A percentile compares a stretch with the other conserved stretches of the same genome.
phyloP scores from a whole-genome alignment of 371 early-diverging fungal species.

The Rhizomucor pusillus region DNA sequence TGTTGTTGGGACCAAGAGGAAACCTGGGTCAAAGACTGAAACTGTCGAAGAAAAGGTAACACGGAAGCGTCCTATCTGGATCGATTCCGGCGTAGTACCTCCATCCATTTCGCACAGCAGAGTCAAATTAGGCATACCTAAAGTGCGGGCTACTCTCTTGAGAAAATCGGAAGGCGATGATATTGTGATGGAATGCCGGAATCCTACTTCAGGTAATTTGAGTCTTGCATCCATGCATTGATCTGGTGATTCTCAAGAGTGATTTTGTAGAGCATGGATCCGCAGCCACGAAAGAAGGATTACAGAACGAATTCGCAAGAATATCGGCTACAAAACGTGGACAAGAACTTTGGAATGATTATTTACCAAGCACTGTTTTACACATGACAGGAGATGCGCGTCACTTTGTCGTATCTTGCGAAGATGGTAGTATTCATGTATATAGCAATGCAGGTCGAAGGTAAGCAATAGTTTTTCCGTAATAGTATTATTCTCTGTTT shows the following conservation, averaged over 20 bases:
- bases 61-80: slow-evolving; percentile 27
- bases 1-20: slow-evolving; percentile 52
- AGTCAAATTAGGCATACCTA: slow-evolving; percentile 53
- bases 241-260: background rate
- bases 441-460: slow-evolving; percentile 68
- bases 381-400: slow-evolving; percentile 56
- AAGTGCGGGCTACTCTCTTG: slow-evolving; percentile 41
- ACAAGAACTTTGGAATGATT: slow-evolving; percentile 58
- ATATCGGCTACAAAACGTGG: slow-evolving; percentile 47
- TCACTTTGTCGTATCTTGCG: slow-evolving; percentile 64
- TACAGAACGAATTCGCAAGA: slow-evolving; percentile 33
- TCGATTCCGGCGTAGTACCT: slow-evolving; percentile 42
- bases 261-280: background rate
- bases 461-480: too few relatives aligned
- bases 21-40: slow-evolving; percentile 14
- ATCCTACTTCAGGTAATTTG: slow-evolving; percentile 17
- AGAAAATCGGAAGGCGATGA: slow-evolving; percentile 23
- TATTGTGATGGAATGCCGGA: slow-evolving; percentile 55
- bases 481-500: too few relatives aligned
- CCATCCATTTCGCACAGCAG: slow-evolving; percentile 46
- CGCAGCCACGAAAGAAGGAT: background rate
- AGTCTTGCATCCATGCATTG: background rate
- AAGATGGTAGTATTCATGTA: slow-evolving; percentile 67
- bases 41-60: slow-evolving; percentile 14
- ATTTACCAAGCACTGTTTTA: slow-evolving; percentile 56